Percentiles rank a stretch among this genome's conserved stretches.
phyloP scores from a whole-genome alignment of 2,329 filamentous ascomycete species.

The Claviceps sorghi region DNA sequence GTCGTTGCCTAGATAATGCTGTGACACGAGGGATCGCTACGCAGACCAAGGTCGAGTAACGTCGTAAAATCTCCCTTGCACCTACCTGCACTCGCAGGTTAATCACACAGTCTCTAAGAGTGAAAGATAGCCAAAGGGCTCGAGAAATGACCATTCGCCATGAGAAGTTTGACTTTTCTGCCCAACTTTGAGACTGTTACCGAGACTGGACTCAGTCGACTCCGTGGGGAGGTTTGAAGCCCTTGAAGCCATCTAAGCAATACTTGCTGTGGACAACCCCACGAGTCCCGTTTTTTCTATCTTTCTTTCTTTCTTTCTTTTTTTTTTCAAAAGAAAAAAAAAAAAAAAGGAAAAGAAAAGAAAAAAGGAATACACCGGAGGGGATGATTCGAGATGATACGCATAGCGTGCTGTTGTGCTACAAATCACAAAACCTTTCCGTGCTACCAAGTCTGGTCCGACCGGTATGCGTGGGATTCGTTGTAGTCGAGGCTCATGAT shows the following conservation, averaged over 20 bases:
- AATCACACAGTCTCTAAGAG: not conserved
- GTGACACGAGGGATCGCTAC: not conserved
- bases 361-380: not conserved
- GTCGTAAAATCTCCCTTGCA: not conserved
- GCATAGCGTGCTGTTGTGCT: slow-evolving; percentile 2
- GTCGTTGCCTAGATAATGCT: not conserved
- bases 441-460: not conserved
- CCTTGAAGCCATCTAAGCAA: not conserved
- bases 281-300: not conserved
- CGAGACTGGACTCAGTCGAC: not conserved
- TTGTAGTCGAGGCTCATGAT: slow-evolving; percentile 15
- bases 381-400: slow-evolving; percentile 2
- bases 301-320: not conserved
- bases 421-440: slow-evolving; percentile 1
- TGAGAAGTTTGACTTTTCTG: not conserved
- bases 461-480: not conserved
- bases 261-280: not conserved
- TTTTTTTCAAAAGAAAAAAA: not conserved
- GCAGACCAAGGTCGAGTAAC: slow-evolving; percentile 2
- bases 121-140: not conserved
- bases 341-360: not conserved
- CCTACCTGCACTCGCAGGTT: not conserved
- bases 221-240: not conserved
- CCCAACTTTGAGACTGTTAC: not conserved
- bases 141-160: not conserved